A percentile compares a stretch with the other conserved stretches of the same genome.
These are phyloP conservation scores for Ceratocystis ficicola DNA, from an alignment of 2,329 filamentous ascomycete genomes.

Conservation along the genomic window DNA sequence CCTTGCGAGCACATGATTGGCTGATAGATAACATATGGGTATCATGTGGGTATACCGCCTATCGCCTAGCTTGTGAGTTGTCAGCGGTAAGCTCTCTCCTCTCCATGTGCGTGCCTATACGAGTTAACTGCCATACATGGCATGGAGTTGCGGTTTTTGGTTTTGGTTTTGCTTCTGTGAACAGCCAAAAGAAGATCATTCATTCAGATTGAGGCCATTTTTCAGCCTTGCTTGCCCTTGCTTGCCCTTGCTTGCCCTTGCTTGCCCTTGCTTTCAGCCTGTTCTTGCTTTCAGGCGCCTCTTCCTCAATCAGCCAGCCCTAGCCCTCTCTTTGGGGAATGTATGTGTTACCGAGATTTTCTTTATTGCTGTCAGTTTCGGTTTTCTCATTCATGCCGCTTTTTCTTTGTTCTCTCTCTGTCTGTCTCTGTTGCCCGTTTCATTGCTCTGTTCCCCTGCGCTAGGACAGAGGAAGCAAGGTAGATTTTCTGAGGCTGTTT, in stretches of 20 bases:
- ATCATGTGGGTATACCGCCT: too few relatives aligned
- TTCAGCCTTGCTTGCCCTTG: not conserved
- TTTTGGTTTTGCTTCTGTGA: not conserved
- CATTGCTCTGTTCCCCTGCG: not conserved
- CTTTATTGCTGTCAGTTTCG: not conserved
- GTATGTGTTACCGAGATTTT: not conserved
- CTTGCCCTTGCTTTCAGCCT: too few relatives aligned
- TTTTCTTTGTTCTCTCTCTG: not conserved
- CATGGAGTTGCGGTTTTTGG: not conserved
- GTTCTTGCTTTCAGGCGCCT: not conserved
- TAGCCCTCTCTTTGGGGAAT: not conserved
- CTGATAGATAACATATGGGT: not conserved
- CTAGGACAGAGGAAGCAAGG: not conserved
- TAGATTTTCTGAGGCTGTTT: not conserved
- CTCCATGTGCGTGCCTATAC: too few relatives aligned
- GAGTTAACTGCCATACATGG: not conserved
- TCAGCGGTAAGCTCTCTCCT: not conserved
- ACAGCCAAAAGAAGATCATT: not conserved
- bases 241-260: too few relatives aligned
- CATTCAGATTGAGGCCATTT: not conserved
- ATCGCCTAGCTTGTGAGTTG: not conserved
- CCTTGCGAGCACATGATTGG: not conserved
- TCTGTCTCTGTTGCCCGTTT: not conserved
- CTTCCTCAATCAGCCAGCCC: not conserved
- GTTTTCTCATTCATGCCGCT: not conserved